Conservation (phyloP, 768 basidiomycete genomes). For the Mycena maculata region DNA sequence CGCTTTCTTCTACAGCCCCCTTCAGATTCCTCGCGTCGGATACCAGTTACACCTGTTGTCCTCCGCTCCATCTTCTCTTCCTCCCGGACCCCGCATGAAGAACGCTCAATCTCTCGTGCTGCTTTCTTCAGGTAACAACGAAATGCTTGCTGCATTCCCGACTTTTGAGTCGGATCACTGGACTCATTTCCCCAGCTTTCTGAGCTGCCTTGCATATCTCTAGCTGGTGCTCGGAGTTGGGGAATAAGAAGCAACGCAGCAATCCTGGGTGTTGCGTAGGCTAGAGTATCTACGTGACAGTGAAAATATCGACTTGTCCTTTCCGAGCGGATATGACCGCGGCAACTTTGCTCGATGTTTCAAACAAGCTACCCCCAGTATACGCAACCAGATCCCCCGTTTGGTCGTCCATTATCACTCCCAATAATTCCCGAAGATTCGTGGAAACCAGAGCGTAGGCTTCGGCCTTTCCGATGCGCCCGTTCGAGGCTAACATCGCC, state of each 20-base stretch:
- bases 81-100: constrained; percentile 83
- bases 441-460: constrained; percentile 59
- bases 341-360: constrained; percentile 63
- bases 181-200: constrained; percentile 69
- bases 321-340: constrained; percentile 67
- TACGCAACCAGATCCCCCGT: constrained; percentile 71
- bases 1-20: constrained; percentile 50
- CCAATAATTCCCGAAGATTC: constrained; percentile 54
- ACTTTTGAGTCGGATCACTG: no score
- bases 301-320: constrained; percentile 61
- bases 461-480: constrained; percentile 52
- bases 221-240: constrained; percentile 77
- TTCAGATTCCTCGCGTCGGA: constrained; percentile 64
- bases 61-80: constrained; percentile 88
- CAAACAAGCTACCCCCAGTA: constrained; percentile 69
- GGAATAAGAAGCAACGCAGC: constrained; percentile 75
- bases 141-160: constrained; percentile 15
- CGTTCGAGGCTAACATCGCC: constrained; percentile 62
- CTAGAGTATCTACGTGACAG: constrained; percentile 45
- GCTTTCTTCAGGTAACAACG: constrained; percentile 82
- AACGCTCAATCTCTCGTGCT: constrained; percentile 84
- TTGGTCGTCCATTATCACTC: constrained; percentile 46
- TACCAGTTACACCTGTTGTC: constrained; percentile 87
- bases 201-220: constrained; percentile 86
- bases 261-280: constrained; percentile 72